phyloP scores from a whole-genome alignment of 176 grass and related monocot genomes.

The Carex myosuroides region DNA sequence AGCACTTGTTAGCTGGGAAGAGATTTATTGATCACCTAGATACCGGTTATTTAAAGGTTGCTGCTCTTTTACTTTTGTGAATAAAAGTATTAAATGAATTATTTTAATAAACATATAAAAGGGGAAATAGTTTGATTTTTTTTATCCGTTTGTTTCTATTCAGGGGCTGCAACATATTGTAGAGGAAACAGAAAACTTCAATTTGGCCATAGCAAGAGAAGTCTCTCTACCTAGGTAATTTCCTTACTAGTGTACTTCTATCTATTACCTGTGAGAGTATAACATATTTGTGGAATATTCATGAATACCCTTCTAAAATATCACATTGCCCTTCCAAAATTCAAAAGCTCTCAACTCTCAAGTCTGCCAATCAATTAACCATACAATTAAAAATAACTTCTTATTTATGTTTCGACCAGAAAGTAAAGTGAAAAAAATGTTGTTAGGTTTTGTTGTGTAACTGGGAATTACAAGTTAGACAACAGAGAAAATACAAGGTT shows the following conservation, averaged over 20 bases:
- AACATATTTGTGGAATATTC: background rate
- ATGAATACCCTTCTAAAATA: background rate
- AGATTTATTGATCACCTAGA: background rate
- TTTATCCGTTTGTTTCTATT: background rate
- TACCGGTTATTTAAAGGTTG: background rate
- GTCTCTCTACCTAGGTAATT: background rate
- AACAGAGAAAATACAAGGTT: background rate
- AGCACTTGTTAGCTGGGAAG: background rate
- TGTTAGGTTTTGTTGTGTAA: background rate
- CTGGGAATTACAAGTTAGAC: background rate
- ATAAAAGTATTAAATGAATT: background rate
- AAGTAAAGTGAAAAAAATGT: background rate
- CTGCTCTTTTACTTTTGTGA: background rate
- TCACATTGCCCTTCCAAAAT: background rate
- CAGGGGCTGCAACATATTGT: slow-evolving; percentile 32
- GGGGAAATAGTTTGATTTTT: background rate
- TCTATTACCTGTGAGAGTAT: background rate
- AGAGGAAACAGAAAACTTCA: slow-evolving; percentile 13
- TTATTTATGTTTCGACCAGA: background rate
- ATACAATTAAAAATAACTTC: background rate
- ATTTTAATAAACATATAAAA: background rate
- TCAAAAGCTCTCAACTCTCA: background rate
- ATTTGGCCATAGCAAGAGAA: background rate
- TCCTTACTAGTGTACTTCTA: background rate
- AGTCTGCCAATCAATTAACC: background rate